Conservation (phyloP, 192 early-diverging fungal genomes). For the Backusella sp. region DNA sequence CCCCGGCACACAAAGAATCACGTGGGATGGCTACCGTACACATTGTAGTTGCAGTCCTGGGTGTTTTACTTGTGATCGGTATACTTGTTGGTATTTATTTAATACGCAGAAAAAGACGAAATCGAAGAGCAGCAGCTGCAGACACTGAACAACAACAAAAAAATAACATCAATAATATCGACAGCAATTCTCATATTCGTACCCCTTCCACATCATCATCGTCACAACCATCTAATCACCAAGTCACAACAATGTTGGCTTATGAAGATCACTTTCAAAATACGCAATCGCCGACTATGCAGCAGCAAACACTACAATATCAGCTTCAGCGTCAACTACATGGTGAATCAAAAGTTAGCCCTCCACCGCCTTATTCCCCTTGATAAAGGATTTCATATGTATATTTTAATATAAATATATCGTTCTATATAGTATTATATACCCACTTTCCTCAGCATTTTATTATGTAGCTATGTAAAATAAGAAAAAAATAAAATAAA, state of each 20-base stretch:
- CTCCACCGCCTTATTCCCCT: background rate
- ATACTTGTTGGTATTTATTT: background rate
- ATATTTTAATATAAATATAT: background rate
- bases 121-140: background rate
- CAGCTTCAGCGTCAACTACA: background rate
- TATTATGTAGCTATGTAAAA: background rate
- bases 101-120: background rate
- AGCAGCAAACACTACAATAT: background rate
- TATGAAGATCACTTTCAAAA: conserved; percentile 6
- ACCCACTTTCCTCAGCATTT: background rate
- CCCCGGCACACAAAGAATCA: background rate
- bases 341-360: background rate
- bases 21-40: background rate
- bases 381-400: background rate
- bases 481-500: background rate
- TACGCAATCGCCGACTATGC: background rate
- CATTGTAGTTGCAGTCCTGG: background rate
- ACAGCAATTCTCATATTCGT: background rate
- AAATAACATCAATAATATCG: background rate
- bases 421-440: background rate
- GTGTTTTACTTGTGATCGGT: background rate
- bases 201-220: conserved; percentile 1
- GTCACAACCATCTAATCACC: background rate
- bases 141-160: background rate
- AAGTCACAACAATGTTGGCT: background rate